Evolutionary conservation across 208 protist species (phyloP).

Genomic region (Novymonas esmeraldas): DNA sequence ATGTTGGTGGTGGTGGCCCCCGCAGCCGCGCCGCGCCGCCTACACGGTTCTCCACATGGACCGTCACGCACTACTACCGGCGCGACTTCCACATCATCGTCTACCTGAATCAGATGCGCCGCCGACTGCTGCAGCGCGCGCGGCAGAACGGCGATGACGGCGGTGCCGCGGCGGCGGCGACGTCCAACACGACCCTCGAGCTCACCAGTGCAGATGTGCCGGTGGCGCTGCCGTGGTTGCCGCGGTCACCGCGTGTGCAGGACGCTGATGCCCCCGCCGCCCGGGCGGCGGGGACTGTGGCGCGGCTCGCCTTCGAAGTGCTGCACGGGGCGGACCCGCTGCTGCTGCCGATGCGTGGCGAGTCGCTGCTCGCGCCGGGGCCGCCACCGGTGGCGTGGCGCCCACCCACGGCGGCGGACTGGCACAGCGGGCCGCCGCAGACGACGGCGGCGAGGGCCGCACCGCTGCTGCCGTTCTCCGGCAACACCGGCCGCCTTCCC

Average conservation of each 20-base stretch:
- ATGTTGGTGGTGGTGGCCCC: background rate
- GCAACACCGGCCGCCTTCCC: slow-evolving; percentile 12
- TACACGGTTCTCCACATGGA: slow-evolving; percentile 16
- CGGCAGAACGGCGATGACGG: too few species aligned
- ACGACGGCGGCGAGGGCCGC: background rate
- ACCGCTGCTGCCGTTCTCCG: background rate
- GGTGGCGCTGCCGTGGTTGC: background rate
- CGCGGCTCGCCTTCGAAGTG: slow-evolving; percentile 15
- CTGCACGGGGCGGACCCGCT: slow-evolving; percentile 15
- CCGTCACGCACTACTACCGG: slow-evolving; percentile 5
- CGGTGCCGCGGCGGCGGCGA: too few species aligned
- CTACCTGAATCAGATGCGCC: slow-evolving; percentile 23
- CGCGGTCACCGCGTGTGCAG: background rate
- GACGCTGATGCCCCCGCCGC: too few species aligned
- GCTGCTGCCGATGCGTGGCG: slow-evolving; percentile 17
- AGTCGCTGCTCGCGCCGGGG: background rate
- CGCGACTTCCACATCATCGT: slow-evolving; percentile 26
- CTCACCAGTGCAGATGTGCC: background rate
- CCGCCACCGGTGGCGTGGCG: slow-evolving; percentile 1
- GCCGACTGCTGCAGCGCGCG: too few species aligned
- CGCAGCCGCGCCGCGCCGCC: background rate
- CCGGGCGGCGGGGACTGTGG: background rate
- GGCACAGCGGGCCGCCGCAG: background rate
- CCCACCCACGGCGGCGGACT: slow-evolving; percentile 3
- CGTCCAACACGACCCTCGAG: background rate